Percentiles rank a stretch among this genome's conserved stretches.
These are phyloP conservation scores for Nosema muscidifuracis DNA, from an alignment of 371 early-diverging fungal species.

Conservation along the genomic window DNA sequence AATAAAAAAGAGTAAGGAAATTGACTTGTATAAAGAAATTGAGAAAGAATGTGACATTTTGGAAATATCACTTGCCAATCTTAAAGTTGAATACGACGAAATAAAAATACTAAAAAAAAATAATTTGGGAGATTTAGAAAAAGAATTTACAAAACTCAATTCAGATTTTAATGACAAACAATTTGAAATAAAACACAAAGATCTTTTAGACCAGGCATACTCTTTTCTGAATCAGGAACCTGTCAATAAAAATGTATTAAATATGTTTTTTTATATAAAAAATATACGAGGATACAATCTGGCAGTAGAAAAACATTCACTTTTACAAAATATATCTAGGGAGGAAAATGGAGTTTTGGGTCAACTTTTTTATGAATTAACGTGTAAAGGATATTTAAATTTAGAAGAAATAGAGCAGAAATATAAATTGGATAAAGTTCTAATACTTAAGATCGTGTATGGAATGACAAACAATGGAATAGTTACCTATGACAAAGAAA, in stretches of 20 bases:
- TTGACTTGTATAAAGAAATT: slow-evolving; percentile 7
- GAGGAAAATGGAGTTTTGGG: not conserved
- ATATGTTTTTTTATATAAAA: slow-evolving; percentile 17
- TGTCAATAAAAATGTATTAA: slow-evolving; percentile 2
- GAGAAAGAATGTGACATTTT: slow-evolving; percentile 37
- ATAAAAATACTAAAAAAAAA: not conserved
- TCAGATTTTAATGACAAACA: slow-evolving; percentile 27
- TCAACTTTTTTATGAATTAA: slow-evolving; percentile 10
- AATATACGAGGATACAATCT: not conserved
- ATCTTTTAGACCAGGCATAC: not conserved
- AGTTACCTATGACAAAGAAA: slow-evolving; percentile 29
- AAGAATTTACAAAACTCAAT: not conserved
- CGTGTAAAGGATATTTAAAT: not conserved
- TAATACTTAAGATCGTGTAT: slow-evolving; percentile 36
- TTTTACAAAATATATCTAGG: not conserved
- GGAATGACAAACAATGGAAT: slow-evolving; percentile 23
- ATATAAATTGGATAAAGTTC: not conserved
- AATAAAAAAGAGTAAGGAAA: not conserved
- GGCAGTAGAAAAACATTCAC: slow-evolving; percentile 3
- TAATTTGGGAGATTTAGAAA: slow-evolving; percentile 6
- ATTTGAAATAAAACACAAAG: not conserved
- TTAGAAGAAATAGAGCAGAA: not conserved
- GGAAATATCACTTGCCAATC: slow-evolving; percentile 39
- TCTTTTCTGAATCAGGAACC: slow-evolving; percentile 14
- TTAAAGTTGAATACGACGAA: slow-evolving; percentile 15